Base-by-base conservation (phyloP, 371 early-diverging fungal genomes). In the Mucor circinelloides region DNA sequence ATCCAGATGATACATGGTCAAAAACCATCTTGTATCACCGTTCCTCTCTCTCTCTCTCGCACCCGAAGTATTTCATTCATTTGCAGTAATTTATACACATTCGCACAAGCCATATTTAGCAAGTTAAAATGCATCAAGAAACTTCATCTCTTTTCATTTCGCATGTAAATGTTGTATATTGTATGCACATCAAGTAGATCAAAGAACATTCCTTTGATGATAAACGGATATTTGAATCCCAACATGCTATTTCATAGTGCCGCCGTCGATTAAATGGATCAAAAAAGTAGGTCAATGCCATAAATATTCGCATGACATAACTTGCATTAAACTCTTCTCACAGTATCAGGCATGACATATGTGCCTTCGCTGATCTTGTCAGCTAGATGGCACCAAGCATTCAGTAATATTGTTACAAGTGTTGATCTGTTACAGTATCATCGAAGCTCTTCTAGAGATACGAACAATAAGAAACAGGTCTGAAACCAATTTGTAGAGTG, bases 41-140 rank as follows among this genome's bases (percentile, higher is more conserved):
- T 56, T 13, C 3, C 52, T 12, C 15, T 52, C 17, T 12, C 15
- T 52, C 17, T 40, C 40, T 40, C 40, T 15, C 40, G 17, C 15
- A 52, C 27, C 52, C 52, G 52, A 10, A 52, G 27, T 52, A 52
- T 27, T 27, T 46, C 23, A 46, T 46, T 46, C 46, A 46, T 46
- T 40, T 46, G 21, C 52, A 52, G 27, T 52, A 52, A 40, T 25
- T 52, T 52, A 52, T 52, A 52, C 52, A 52, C 52, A 25, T 52
- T 52, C 52, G 27, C 52, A 52, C 27, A 52, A 21, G 27, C 52
- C 27, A 52, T 52, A 13, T 52, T 27, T 52, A 52, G 52, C 52
- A 52, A 27, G 52, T 27, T 52, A 27, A 23, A 52, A 52, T 52
- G 52, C 52, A 52, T 27, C 27, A 52, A 52, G 21, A 6, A 52